These are phyloP conservation scores for Quercus mongolica DNA, from an alignment of 306 rosid species.

Conservation along the genomic window DNA sequence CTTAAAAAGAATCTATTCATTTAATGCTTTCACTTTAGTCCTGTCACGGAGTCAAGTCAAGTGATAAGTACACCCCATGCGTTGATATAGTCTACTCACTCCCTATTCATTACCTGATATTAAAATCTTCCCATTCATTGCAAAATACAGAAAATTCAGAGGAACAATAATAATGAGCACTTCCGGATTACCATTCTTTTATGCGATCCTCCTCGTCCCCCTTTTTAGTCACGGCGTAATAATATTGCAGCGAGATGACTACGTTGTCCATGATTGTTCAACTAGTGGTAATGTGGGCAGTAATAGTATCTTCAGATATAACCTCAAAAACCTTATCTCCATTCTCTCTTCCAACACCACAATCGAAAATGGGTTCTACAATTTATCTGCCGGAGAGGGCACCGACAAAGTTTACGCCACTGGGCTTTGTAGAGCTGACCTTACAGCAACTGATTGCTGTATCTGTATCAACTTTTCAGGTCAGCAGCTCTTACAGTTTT, in stretches of 20 bases:
- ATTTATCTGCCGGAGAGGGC: slow-evolving; percentile 12
- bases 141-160: neutral
- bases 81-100: too few relatives aligned
- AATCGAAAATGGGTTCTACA: slow-evolving; percentile 5
- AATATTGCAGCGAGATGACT: neutral
- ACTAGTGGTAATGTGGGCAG: slow-evolving; percentile 37
- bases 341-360: neutral
- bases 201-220: neutral
- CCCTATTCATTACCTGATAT: too few relatives aligned
- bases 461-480: slow-evolving; percentile 26
- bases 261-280: neutral
- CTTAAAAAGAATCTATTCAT: too few relatives aligned
- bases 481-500: slow-evolving; percentile 13
- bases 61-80: too few relatives aligned
- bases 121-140: too few relatives aligned
- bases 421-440: slow-evolving; percentile 49
- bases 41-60: too few relatives aligned
- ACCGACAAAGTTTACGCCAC: slow-evolving; percentile 32
- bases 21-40: too few relatives aligned
- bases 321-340: slow-evolving; percentile 26
- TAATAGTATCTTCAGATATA: slow-evolving; percentile 30
- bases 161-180: slow-evolving; percentile 5
- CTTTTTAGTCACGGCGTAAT: neutral
- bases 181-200: neutral
- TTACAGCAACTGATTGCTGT: slow-evolving; percentile 18